A percentile compares a stretch with the other conserved stretches of the same genome.
Conservation (phyloP, 1,139 yeast species). For the Candida sp. region DNA sequence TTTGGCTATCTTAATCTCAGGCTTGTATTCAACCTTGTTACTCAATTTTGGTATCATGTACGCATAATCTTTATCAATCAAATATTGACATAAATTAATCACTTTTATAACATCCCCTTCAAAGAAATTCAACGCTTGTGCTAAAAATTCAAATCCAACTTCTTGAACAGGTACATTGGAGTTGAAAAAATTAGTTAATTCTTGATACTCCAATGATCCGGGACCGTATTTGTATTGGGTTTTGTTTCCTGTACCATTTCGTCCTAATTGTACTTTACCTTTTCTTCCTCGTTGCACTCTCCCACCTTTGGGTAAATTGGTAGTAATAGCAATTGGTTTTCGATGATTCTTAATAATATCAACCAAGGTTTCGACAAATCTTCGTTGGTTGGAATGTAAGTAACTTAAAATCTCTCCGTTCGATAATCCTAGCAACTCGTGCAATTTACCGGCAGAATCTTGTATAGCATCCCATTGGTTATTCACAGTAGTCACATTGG, state of each 20-base stretch:
- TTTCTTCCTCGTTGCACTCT: conserved; percentile 20
- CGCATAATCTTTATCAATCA: not conserved
- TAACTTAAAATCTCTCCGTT: not conserved
- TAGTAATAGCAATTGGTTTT: not conserved
- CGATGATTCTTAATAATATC: conserved; percentile 22
- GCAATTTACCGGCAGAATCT: not conserved
- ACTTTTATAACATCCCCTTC: conserved; percentile 35
- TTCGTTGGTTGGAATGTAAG: conserved; percentile 6
- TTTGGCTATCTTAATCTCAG: conserved; percentile 1
- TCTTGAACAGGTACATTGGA: conserved; percentile 18
- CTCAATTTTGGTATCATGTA: not conserved
- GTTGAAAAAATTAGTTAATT: conserved; percentile 14
- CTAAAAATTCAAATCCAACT: conserved; percentile 28
- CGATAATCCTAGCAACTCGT: not conserved
- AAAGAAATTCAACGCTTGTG: conserved; percentile 33
- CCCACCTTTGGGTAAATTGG: conserved; percentile 13
- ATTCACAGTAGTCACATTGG: not conserved
- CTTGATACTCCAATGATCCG: conserved; percentile 12
- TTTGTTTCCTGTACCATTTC: not conserved
- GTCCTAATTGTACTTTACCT: not conserved
- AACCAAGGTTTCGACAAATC: conserved; percentile 21
- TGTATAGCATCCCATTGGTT: conserved; percentile 2
- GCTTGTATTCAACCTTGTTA: not conserved
- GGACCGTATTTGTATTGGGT: conserved; percentile 11
- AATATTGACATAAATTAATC: conserved; percentile 17